Evolutionary conservation across 495 filamentous ascomycete genomes (phyloP).

Genomic region (Aspergillus incahuasiensis): DNA sequence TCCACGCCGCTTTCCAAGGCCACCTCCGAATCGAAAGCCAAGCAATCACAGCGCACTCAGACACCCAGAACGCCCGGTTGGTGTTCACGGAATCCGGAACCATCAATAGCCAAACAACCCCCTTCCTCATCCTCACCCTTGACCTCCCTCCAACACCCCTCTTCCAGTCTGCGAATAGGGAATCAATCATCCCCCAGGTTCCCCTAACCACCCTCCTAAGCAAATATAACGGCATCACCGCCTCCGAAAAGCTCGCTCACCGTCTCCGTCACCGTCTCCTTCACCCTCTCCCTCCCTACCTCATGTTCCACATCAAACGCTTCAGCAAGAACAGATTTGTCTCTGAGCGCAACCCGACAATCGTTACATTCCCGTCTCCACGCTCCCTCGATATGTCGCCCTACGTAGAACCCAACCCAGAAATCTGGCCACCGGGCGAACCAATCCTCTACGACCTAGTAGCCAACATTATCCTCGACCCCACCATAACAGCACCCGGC

Average conservation of each 20-base stretch:
- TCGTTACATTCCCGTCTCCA: conserved; percentile 84
- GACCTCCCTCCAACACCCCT: conserved; percentile 89
- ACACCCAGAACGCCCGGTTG: conserved; percentile 74
- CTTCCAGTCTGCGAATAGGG: conserved; percentile 88
- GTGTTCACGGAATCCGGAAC: conserved; percentile 88
- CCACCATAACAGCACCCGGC: conserved; percentile 71
- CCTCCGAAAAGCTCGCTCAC: conserved; percentile 82
- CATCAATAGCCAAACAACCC: conserved; percentile 67
- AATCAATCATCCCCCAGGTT: conserved; percentile 95
- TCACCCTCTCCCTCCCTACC: conserved; percentile 86
- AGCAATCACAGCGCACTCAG: conserved; percentile 86
- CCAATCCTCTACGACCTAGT: conserved; percentile 96
- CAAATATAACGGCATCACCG: conserved; percentile 88
- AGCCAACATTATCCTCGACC: conserved; percentile 76
- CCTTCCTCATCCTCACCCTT: conserved; percentile 86
- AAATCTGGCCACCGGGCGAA: conserved; percentile 60
- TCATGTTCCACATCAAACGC: conserved; percentile 94
- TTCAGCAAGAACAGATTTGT: conserved; percentile 97
- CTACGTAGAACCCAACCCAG: conserved; percentile 75
- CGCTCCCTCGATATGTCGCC: conserved; percentile 80
- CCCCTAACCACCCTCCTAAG: conserved; percentile 81
- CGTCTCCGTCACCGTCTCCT: conserved; percentile 85
- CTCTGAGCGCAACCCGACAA: conserved; percentile 91
- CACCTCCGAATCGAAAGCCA: conserved; percentile 89
- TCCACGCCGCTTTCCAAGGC: conserved; percentile 92